phyloP scores from a whole-genome alignment of 176 grass and related monocot genomes.

The Otatea glauca region DNA sequence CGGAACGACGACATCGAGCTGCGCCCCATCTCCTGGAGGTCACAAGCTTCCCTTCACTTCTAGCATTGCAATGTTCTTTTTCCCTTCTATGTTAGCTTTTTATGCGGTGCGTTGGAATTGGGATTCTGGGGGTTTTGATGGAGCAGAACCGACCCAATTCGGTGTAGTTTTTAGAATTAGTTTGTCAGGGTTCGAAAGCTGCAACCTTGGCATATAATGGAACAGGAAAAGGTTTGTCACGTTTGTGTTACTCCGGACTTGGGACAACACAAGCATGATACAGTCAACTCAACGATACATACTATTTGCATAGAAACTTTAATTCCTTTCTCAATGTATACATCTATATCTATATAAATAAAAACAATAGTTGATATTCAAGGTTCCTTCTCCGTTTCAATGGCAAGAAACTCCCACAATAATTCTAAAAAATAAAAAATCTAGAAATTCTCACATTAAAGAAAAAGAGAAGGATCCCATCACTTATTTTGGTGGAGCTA shows the following conservation, averaged over 20 bases:
- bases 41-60: neutral
- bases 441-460: no score
- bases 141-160: neutral
- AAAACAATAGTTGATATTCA: no score
- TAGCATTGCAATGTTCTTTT: neutral
- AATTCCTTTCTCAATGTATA: neutral
- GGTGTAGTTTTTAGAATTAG: neutral
- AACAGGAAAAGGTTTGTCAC: neutral
- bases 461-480: no score
- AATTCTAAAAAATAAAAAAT: no score
- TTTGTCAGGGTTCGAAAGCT: neutral
- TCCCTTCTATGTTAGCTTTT: neutral
- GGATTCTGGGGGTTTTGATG: neutral
- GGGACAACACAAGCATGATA: neutral
- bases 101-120: neutral
- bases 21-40: conserved; percentile 91
- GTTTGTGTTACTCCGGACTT: neutral
- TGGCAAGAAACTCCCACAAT: no score
- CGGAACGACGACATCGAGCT: conserved; percentile 87
- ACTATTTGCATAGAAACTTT: neutral
- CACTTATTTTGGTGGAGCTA: no score
- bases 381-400: no score
- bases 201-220: neutral
- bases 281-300: neutral
- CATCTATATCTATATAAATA: no score